Conservation (phyloP, 148 eudicot species). For the Polygonum maritimum region DNA sequence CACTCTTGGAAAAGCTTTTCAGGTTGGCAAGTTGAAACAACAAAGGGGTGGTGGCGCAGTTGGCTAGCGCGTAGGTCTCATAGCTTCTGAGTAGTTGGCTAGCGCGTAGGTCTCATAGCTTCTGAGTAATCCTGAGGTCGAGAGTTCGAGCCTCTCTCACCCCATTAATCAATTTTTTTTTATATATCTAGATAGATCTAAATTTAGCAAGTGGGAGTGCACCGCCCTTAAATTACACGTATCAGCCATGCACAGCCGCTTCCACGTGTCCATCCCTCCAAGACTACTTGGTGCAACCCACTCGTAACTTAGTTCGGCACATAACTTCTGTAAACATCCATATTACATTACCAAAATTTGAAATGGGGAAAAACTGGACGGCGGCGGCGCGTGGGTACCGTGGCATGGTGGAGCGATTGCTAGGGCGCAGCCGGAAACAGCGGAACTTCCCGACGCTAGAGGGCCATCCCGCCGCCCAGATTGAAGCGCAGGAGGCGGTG, state of each 20-base stretch:
- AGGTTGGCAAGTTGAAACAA: background rate
- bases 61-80: slow-evolving; percentile 53
- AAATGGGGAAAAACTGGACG: background rate
- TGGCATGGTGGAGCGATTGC: background rate
- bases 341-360: background rate
- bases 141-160: slow-evolving; percentile 52
- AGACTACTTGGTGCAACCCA: background rate
- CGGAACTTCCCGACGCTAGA: slow-evolving; percentile 38
- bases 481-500: slow-evolving; percentile 30
- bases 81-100: slow-evolving; percentile 36
- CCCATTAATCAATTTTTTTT: slow-evolving; percentile 9
- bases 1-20: too few species aligned
- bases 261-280: background rate
- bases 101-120: slow-evolving; percentile 50
- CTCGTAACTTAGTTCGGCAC: background rate
- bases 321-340: background rate
- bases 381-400: background rate
- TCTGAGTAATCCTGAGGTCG: slow-evolving; percentile 39
- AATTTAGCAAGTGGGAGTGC: background rate
- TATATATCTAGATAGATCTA: background rate
- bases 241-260: background rate
- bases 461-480: slow-evolving; percentile 47
- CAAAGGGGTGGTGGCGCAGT: slow-evolving; percentile 42
- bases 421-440: background rate
- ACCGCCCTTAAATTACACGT: background rate